Evolutionary conservation across 805 yeast genomes (phyloP), one percentile per base, ranked within the genome.

Genomic region (Teunomyces stri): DNA sequence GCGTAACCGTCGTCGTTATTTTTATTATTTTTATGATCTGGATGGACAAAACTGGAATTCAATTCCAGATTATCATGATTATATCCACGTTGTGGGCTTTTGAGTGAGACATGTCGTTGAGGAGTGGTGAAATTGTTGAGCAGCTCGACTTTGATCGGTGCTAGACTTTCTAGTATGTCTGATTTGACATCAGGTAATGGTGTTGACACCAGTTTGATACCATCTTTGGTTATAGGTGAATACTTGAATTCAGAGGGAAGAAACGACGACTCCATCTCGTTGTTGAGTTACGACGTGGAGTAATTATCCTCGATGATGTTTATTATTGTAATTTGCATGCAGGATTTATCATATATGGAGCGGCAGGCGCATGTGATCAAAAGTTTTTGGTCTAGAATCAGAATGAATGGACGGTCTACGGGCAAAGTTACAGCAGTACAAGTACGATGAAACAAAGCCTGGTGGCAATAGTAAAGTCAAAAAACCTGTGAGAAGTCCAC

Each of bases 171-270:
- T 20, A 37, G 40, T 4, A 37, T 11, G 15, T 37, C 40, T n/a
- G 25, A 11, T 10, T 20, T 20, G 40, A 37, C 16, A 22, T 41
- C 45, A 13, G 42, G 31, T 12, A 47, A 31, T 3, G 50, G 50
- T 2, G 50, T 47, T 7, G 50, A 47, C 2, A 47, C 41, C 40
- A 37, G 50, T 16, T 40, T 29, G 6, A 47, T 47, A 5, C 50
- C 50, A 6, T 47, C 20, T 52, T 54, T 44, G 56, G 49, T 38
- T 54, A 61, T 22, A 60, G 65, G 42, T 49, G 60, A 21, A 44
- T 45, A 40, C 16, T 37, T 22, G 9, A n/a, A 10, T 37, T 37
- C 29, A 22, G 25, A 37, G 15, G 15, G 29, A n/a, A 37, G 40
- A 21, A 37, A 37, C 29, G 40, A 21, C 12, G 40, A 37, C 16